Evolutionary conservation across 495 filamentous ascomycete genomes (phyloP), one percentile per base, ranked within the genome.

Genomic region (Lasiosphaeria miniovina): DNA sequence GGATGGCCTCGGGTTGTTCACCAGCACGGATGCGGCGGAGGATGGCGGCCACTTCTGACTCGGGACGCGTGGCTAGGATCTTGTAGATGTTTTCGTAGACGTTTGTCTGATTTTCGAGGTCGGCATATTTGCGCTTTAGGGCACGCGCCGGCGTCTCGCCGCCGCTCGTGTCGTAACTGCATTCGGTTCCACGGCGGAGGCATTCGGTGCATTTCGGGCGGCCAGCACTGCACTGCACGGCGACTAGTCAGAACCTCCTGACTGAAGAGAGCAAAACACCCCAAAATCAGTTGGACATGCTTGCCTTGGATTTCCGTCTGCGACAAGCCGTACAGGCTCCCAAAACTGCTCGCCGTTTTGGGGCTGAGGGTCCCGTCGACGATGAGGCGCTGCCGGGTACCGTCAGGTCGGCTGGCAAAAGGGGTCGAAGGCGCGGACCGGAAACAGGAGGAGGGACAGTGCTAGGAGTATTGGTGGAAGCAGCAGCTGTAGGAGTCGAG

Each of bases 291-390:
- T n/a, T 38, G 38, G 33, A 38, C 40, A 7, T 38, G 60, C 68
- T 4, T 55, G 75, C 81, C 74, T 82, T 84, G 40, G 78, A 81
- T 57, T 84, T 84, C 36, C 81, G 71, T 58, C 72, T 82, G 40
- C 81, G 70, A 62, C 82, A 84, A 1, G 81, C 77, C 33, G 80
- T 72, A 56, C 82, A 84, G 2, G 82, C 82, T 4, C 76, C 77
- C 4, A 78, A 61, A 10, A 64, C 79, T 1, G 82, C 76, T 36
- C 79, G 78, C 46, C 75, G 68, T 59, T 58, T 73, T 64, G 43
- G 43, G 4, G 43, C 8, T n/a, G 11, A n/a, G 5, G 43, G 43
- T n/a, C 12, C 5, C 24, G 24, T 24, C 5, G 43, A n/a, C 43
- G 43, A 9, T 46, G 12, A 14, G 43, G 11, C 4, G 43, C 12